Percentiles rank a stretch among this genome's conserved stretches.
These are phyloP conservation scores for Rusavskia elegans DNA, from an alignment of 495 filamentous ascomycete genomes.

Conservation along the genomic window DNA sequence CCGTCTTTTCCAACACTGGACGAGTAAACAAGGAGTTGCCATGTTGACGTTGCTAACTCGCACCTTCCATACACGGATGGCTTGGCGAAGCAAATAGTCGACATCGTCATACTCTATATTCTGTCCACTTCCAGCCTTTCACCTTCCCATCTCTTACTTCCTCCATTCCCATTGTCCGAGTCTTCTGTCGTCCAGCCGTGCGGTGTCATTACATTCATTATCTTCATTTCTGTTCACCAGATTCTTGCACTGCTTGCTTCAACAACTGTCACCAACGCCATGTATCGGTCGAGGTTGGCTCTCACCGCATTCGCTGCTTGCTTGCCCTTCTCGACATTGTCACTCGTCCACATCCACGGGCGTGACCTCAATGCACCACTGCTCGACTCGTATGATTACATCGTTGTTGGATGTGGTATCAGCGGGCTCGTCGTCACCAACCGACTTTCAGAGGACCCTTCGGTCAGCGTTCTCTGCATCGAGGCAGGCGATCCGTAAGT, in stretches of 20 bases:
- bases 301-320: not conserved
- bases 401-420: conserved; percentile 20
- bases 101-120: not conserved
- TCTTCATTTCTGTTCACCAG: not conserved
- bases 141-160: not conserved
- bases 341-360: conserved; percentile 5
- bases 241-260: not conserved
- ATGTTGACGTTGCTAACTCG: not conserved
- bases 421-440: conserved; percentile 19
- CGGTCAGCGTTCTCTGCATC: conserved; percentile 17
- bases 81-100: no score
- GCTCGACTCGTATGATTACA: conserved; percentile 15
- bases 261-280: not conserved
- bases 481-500: conserved; percentile 18
- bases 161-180: not conserved
- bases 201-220: not conserved
- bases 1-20: not conserved
- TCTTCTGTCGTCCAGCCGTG: not conserved
- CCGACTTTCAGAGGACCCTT: conserved; percentile 16
- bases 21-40: not conserved
- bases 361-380: conserved; percentile 12
- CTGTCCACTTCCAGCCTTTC: not conserved
- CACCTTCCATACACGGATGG: not conserved
- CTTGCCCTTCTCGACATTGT: not conserved
- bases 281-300: not conserved